Percentiles rank a stretch among this genome's conserved stretches.
phyloP scores from a whole-genome alignment of 192 early-diverging fungal species.

The Kappamyces sp. region DNA sequence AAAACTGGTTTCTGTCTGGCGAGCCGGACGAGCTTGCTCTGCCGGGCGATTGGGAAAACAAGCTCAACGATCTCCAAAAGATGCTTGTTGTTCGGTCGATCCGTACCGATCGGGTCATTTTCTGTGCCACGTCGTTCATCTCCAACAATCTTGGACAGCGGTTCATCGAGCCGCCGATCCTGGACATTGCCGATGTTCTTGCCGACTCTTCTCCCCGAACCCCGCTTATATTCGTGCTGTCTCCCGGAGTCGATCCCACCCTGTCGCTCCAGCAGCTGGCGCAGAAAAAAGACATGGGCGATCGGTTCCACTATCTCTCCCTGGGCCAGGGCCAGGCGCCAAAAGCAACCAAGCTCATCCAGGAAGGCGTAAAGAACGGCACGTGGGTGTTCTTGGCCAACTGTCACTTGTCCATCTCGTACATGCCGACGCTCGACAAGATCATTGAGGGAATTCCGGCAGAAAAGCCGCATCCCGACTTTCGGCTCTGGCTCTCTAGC shows the following conservation, averaged over 20 bases:
- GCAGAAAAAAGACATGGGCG: slow-evolving; percentile 45
- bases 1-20: slow-evolving; percentile 51
- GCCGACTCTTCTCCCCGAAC: slow-evolving; percentile 45
- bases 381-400: slow-evolving; percentile 62
- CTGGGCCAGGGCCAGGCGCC: slow-evolving; percentile 59
- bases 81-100: slow-evolving; percentile 56
- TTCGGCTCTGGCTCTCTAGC: slow-evolving; percentile 54
- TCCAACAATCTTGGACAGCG: slow-evolving; percentile 48
- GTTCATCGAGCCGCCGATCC: slow-evolving; percentile 53
- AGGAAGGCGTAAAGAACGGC: slow-evolving; percentile 54
- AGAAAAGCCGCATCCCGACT: slow-evolving; percentile 54
- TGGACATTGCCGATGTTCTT: slow-evolving; percentile 52
- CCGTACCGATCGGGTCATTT: slow-evolving; percentile 50
- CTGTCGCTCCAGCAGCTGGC: slow-evolving; percentile 31
- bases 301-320: slow-evolving; percentile 50
- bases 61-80: slow-evolving; percentile 52
- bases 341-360: slow-evolving; percentile 53
- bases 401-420: slow-evolving; percentile 59
- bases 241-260: slow-evolving; percentile 60
- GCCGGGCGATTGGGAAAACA: slow-evolving; percentile 62
- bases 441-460: slow-evolving; percentile 46
- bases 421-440: slow-evolving; percentile 57
- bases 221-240: slow-evolving; percentile 58
- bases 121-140: slow-evolving; percentile 52
- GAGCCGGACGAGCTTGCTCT: slow-evolving; percentile 49